Percentiles rank a stretch among this genome's conserved stretches.
Conservation (phyloP, 2,329 filamentous ascomycete genomes). For the Allantophomopsis lycopodina region DNA sequence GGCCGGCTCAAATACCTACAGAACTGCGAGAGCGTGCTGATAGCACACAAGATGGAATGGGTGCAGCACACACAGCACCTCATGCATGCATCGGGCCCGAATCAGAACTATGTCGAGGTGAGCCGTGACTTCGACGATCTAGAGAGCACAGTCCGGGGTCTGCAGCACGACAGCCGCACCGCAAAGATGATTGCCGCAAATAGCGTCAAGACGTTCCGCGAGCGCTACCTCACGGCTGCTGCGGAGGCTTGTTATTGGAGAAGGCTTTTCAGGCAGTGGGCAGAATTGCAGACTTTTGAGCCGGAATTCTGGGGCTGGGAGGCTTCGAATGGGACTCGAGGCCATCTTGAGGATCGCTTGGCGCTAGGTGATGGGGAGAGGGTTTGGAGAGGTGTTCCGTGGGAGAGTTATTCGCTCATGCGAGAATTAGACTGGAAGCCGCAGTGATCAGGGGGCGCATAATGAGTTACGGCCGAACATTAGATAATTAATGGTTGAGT, state of each 20-base stretch:
- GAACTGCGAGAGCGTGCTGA: not conserved
- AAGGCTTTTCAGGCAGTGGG: slow-evolving; percentile 10
- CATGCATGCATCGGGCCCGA: slow-evolving; percentile 19
- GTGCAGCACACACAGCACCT: slow-evolving; percentile 8
- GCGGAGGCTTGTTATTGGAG: slow-evolving; percentile 42
- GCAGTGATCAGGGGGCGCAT: not conserved
- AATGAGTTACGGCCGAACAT: not conserved
- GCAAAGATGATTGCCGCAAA: slow-evolving; percentile 31
- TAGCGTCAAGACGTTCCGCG: slow-evolving; percentile 17
- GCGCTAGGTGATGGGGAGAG: not conserved
- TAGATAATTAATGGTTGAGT: not conserved
- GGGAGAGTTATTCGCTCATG: not conserved
- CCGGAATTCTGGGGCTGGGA: not conserved
- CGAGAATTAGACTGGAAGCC: not conserved
- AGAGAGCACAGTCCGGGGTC: slow-evolving; percentile 20
- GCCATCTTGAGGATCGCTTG: not conserved
- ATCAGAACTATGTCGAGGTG: slow-evolving; percentile 34
- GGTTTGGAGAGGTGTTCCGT: not conserved
- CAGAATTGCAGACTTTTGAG: not conserved
- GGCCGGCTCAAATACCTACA: not conserved
- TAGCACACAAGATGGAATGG: slow-evolving; percentile 5
- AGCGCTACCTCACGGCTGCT: slow-evolving; percentile 37
- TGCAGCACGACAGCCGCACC: slow-evolving; percentile 25
- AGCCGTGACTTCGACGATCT: slow-evolving; percentile 26
- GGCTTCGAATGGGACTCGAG: not conserved